Percentiles rank a stretch among this genome's conserved stretches.
These are phyloP conservation scores for Crotalaria pallida DNA, from an alignment of 306 rosid genomes.

Conservation along the genomic window DNA sequence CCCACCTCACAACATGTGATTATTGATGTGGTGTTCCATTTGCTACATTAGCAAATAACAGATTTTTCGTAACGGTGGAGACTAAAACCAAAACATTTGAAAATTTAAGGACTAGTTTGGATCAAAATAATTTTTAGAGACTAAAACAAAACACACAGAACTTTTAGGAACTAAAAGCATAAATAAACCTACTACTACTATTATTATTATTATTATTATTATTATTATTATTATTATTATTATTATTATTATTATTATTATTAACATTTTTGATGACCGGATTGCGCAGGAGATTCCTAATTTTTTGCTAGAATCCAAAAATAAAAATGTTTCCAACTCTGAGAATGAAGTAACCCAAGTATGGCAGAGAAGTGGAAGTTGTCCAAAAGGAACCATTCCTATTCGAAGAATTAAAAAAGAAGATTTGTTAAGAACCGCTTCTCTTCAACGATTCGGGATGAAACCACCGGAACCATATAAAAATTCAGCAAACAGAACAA, in stretches of 20 bases:
- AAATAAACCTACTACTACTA: too few relatives aligned
- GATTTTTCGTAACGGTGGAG: too few relatives aligned
- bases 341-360: conserved; percentile 12
- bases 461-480: conserved; percentile 8
- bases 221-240: too few relatives aligned
- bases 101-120: too few relatives aligned
- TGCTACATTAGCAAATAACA: too few relatives aligned
- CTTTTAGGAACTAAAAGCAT: too few relatives aligned
- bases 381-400: conserved; percentile 67
- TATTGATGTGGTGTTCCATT: too few relatives aligned
- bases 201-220: too few relatives aligned
- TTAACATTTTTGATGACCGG: not conserved
- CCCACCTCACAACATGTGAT: too few relatives aligned
- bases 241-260: not conserved
- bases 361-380: conserved; percentile 64
- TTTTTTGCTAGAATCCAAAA: not conserved
- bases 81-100: too few relatives aligned
- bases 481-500: not conserved
- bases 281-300: conserved; percentile 43
- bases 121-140: too few relatives aligned
- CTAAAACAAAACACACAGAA: too few relatives aligned
- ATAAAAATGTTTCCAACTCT: not conserved
- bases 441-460: conserved; percentile 39
- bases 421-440: conserved; percentile 37
- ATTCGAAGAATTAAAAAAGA: conserved; percentile 43